Evolutionary conservation across 768 basidiomycete species (phyloP).

Genomic region (Rhizopogon vesiculosus): DNA sequence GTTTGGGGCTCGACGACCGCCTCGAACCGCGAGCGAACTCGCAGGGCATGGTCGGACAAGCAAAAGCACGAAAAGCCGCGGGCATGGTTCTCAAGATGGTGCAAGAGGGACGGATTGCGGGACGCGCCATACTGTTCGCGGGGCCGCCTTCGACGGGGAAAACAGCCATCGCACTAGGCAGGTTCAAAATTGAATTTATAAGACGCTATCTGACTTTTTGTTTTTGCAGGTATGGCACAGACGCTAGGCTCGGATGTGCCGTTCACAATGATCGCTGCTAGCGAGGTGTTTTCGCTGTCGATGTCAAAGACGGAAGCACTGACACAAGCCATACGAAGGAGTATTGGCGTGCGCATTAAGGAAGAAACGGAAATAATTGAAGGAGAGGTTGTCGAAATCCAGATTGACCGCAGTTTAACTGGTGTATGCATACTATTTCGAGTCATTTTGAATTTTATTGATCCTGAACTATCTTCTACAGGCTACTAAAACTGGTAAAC

Average conservation of each 20-base stretch:
- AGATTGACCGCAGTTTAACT: conserved; percentile 94
- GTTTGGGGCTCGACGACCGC: conserved; percentile 87
- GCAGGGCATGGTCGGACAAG: conserved; percentile 98
- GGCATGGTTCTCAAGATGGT: conserved; percentile 99
- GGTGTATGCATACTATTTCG: conserved; percentile 52
- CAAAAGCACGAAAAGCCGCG: conserved; percentile 92
- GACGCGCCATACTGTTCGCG: conserved; percentile 94
- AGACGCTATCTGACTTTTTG: neutral
- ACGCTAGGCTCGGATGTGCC: conserved; percentile 92
- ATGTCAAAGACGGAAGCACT: conserved; percentile 99
- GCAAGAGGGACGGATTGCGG: conserved; percentile 92
- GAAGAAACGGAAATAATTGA: conserved; percentile 98
- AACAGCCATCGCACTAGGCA: conserved; percentile 96
- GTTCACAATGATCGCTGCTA: conserved; percentile 96
- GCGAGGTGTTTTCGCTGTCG: conserved; percentile 96
- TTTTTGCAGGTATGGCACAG: conserved; percentile 83
- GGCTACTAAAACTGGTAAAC: conserved; percentile 97
- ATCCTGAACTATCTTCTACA: conserved; percentile 24
- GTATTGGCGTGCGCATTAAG: conserved; percentile 96
- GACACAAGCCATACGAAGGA: conserved; percentile 92
- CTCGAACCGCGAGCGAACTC: conserved; percentile 86
- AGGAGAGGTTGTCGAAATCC: conserved; percentile 97
- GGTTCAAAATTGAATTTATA: conserved; percentile 17
- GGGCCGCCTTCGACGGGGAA: conserved; percentile 97
- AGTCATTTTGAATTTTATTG: neutral